These are phyloP conservation scores for Metschnikowia henanensis DNA, from an alignment of 805 yeast species.

Conservation along the genomic window DNA sequence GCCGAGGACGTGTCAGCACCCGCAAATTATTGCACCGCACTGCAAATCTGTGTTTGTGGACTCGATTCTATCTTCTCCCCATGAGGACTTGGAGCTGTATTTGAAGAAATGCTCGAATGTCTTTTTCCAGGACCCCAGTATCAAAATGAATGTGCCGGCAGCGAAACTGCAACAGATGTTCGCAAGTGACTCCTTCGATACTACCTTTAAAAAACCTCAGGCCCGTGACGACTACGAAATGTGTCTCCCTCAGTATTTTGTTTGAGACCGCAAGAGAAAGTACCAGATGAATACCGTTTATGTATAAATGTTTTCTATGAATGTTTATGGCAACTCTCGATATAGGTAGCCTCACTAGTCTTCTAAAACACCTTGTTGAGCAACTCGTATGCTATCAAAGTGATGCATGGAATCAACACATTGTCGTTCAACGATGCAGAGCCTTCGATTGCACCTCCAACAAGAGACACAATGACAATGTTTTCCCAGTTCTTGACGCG, in stretches of 20 bases:
- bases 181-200: slow-evolving; percentile 3
- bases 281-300: too few species aligned
- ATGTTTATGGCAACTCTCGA: too few species aligned
- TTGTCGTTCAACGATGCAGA: slow-evolving; percentile 84
- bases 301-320: too few species aligned
- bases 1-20: slow-evolving; percentile 11
- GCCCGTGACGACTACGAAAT: slow-evolving; percentile 10
- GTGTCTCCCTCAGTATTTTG: too few species aligned
- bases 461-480: slow-evolving; percentile 43
- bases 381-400: slow-evolving; percentile 43
- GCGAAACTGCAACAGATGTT: too few species aligned
- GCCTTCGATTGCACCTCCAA: slow-evolving; percentile 76
- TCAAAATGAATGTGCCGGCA: neutral
- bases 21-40: slow-evolving; percentile 7
- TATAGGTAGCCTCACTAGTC: too few species aligned
- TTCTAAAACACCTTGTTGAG: too few species aligned
- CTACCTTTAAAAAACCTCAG: neutral
- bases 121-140: neutral
- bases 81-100: slow-evolving; percentile 7
- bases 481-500: slow-evolving; percentile 32
- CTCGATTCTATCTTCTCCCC: slow-evolving; percentile 6
- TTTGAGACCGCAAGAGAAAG: too few species aligned
- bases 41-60: slow-evolving; percentile 1
- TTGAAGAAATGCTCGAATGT: slow-evolving; percentile 9
- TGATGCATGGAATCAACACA: slow-evolving; percentile 73